Base-by-base conservation (phyloP, 768 basidiomycete genomes). In the Tricholoma bakamatsutake region DNA sequence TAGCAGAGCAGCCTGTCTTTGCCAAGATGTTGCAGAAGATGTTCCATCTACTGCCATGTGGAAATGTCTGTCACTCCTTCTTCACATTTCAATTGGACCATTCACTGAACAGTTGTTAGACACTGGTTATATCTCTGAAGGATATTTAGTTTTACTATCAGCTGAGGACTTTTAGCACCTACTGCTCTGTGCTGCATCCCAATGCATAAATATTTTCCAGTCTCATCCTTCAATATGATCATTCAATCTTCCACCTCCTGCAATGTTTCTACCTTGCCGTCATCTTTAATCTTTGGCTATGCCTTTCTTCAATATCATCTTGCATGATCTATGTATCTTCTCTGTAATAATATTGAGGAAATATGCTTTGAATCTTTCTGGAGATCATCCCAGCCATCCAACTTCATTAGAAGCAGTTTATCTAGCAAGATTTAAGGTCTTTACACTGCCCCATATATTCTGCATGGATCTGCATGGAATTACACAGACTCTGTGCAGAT, bases 231-330 rank as follows among this genome's bases (percentile, higher is more conserved):
- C 42, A 28, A 50, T 15, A 28, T 40, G 34, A 57, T 47, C 56
- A 60, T 58, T 45, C 53, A 28, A 17, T 34, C 39, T 48, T 60
- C 57, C 11, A 57, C 48, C 45, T 60, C 59, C 1, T 51, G 37
- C 39, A 57, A 28, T 39, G 46, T 51, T 54, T 60, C 59, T 33
- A 55, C 49, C 17, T 57, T 35, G 6, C 59, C 57, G 35, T 60
- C 50, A 10, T 54, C 56, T 50, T 60, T 52, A 30, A 57, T 43
- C 43, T 58, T 50, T 21, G 53, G 57, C 48, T 52, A 57, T 18
- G 42, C 56, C n/a, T 55, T 42, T 18, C 40, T n/a, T 57, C 59
- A 60, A 40, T 37, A 45, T 9, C 35, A 27, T 17, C 53, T 54
- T 52, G 31, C 46, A n/a, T 52, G 31, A 5, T 54, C 42, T n/a